A percentile compares a stretch with the other conserved stretches of the same genome.
Conservation (phyloP, 305 asterid species). For the Caryopteris hybrid region DNA sequence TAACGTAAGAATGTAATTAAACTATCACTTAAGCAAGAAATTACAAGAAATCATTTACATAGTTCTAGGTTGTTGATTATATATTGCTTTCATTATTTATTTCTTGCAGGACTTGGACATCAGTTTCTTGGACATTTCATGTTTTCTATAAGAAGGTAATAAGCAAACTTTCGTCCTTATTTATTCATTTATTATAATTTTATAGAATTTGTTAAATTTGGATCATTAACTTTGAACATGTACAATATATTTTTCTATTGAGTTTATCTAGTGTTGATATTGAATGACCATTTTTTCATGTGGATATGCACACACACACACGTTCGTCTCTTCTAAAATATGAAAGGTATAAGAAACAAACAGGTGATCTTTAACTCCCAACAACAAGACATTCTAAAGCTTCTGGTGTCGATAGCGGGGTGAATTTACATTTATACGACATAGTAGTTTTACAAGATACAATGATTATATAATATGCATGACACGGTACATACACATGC, state of each 20-base stretch:
- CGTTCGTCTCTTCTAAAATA: slow-evolving; percentile 80
- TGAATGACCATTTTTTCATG: neutral
- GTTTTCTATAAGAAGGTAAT: slow-evolving; percentile 88
- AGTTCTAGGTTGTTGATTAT: neutral
- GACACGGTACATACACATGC: too few species aligned
- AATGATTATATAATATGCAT: too few species aligned
- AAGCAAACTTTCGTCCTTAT: neutral
- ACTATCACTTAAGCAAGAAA: neutral
- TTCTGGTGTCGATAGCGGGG: slow-evolving; percentile 70
- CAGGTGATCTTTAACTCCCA: slow-evolving; percentile 76
- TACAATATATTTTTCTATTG: too few species aligned
- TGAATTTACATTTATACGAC: too few species aligned
- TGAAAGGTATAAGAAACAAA: slow-evolving; percentile 71
- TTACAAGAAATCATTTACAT: neutral
- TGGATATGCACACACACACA: too few species aligned
- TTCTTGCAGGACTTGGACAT: slow-evolving; percentile 97
- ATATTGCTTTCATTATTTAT: neutral
- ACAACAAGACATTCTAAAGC: slow-evolving; percentile 52
- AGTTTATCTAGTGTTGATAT: neutral
- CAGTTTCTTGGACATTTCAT: slow-evolving; percentile 98
- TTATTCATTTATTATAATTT: neutral
- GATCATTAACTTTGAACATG: too few species aligned
- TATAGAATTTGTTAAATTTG: too few species aligned
- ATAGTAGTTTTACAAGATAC: too few species aligned
- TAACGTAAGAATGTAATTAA: neutral